Percentiles rank a stretch among this genome's conserved stretches.
phyloP scores from a whole-genome alignment of 108 stramenopile species.

The Cyclotella distinguenda region DNA sequence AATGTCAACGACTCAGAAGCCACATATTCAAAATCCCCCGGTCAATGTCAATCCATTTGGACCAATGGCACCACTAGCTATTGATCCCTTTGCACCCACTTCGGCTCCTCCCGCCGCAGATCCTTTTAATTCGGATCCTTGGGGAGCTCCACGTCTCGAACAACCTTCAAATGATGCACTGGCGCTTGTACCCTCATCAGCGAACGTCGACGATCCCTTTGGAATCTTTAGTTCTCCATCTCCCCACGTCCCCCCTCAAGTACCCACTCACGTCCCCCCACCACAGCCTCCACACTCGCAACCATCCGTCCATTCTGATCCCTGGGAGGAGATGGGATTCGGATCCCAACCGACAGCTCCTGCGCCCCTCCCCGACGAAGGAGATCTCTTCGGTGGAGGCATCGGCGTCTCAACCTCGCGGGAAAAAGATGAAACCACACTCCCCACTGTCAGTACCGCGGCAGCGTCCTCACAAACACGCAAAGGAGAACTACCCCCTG shows the following conservation, averaged over 20 bases:
- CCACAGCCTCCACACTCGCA: constrained; percentile 13
- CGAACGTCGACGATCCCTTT: constrained; percentile 37
- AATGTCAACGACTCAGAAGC: too few relatives aligned
- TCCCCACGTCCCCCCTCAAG: constrained; percentile 8
- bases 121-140: constrained; percentile 21
- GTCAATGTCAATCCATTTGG: too few relatives aligned
- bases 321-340: constrained; percentile 73
- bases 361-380: constrained; percentile 6
- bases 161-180: constrained; percentile 6
- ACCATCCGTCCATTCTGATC: constrained; percentile 47
- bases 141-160: constrained; percentile 36
- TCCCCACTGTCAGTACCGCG: not conserved
- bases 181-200: constrained; percentile 33
- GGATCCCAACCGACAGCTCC: constrained; percentile 37
- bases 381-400: constrained; percentile 39
- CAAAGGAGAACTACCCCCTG: constrained; percentile 75
- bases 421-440: constrained; percentile 15
- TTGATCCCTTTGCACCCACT: constrained; percentile 9
- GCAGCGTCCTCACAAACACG: constrained; percentile 21
- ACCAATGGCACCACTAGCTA: too few relatives aligned
- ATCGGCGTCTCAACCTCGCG: constrained; percentile 40
- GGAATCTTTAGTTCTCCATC: constrained; percentile 28
- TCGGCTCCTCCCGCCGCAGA: constrained; percentile 5
- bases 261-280: constrained; percentile 21
- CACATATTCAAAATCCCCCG: too few relatives aligned